Evolutionary conservation across 2,329 filamentous ascomycete genomes (phyloP).

Genomic region (Cercospora beticola): DNA sequence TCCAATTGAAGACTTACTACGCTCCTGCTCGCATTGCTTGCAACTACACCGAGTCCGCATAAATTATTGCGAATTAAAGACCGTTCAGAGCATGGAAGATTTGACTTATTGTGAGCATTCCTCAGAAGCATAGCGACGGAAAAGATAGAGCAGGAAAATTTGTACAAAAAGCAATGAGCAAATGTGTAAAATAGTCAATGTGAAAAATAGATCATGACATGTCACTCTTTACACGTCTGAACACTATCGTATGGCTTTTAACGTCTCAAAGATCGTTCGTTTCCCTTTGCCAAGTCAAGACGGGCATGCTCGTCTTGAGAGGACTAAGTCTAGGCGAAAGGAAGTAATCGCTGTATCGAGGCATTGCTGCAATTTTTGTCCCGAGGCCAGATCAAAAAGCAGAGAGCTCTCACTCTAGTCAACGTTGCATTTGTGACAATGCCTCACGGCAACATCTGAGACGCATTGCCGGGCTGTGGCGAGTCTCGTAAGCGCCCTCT

Average conservation of each 20-base stretch:
- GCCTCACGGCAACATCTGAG: background rate
- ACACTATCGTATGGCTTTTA: background rate
- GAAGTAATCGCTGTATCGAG: too few relatives aligned
- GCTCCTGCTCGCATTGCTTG: conserved; percentile 14
- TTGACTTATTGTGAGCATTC: background rate
- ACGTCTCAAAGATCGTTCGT: background rate
- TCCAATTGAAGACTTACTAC: conserved; percentile 13
- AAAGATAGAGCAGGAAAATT: background rate
- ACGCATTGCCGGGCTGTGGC: background rate
- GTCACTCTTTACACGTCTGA: background rate
- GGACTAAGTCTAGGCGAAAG: too few relatives aligned
- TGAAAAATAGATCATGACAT: background rate
- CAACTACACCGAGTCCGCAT: conserved; percentile 5
- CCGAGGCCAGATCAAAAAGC: too few relatives aligned
- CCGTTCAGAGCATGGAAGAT: background rate
- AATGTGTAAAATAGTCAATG: background rate
- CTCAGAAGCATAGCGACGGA: background rate
- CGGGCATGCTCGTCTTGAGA: too few relatives aligned
- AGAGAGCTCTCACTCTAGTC: too few relatives aligned
- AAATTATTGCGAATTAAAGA: background rate
- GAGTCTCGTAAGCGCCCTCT: background rate
- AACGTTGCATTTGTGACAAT: too few relatives aligned
- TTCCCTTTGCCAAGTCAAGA: too few relatives aligned
- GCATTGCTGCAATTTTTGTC: too few relatives aligned
- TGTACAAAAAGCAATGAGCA: background rate